These are phyloP conservation scores for Sporisorium iseilematis-ciliati DNA, from an alignment of 1,284 basidiomycete species.

Conservation along the genomic window DNA sequence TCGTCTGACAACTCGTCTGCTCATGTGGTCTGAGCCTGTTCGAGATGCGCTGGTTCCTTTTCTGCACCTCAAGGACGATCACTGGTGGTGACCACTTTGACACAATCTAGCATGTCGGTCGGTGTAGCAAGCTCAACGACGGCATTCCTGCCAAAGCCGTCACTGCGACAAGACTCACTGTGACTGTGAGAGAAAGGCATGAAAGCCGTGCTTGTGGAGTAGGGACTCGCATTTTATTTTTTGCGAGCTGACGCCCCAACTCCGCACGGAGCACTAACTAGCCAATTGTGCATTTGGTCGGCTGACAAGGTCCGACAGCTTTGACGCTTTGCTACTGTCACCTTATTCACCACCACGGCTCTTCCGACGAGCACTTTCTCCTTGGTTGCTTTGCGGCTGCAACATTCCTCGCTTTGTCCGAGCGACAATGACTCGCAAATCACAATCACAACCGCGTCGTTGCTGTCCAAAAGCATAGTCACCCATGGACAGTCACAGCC, in stretches of 20 bases:
- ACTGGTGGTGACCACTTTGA: background rate
- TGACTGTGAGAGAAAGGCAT: too few relatives aligned
- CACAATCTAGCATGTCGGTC: background rate
- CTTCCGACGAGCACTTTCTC: background rate
- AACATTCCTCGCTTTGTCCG: background rate
- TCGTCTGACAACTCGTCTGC: background rate
- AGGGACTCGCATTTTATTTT: background rate
- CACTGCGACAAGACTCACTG: background rate
- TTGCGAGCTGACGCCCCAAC: background rate
- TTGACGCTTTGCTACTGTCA: background rate
- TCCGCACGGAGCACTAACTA: background rate
- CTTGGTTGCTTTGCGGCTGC: background rate
- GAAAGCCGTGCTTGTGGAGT: background rate
- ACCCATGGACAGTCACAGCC: conserved; percentile 9
- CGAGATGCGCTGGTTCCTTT: background rate
- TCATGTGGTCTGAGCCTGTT: background rate
- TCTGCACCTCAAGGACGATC: background rate
- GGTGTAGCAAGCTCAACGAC: background rate
- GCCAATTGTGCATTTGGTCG: background rate
- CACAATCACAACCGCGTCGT: background rate
- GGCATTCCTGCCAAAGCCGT: too few relatives aligned
- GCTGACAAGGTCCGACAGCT: too few relatives aligned
- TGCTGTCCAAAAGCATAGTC: conserved; percentile 10
- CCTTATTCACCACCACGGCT: background rate
- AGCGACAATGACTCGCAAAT: background rate